Percentiles rank a stretch among this genome's conserved stretches.
Conservation (phyloP, 148 eudicot genomes). For the Salicornia ramosissima region DNA sequence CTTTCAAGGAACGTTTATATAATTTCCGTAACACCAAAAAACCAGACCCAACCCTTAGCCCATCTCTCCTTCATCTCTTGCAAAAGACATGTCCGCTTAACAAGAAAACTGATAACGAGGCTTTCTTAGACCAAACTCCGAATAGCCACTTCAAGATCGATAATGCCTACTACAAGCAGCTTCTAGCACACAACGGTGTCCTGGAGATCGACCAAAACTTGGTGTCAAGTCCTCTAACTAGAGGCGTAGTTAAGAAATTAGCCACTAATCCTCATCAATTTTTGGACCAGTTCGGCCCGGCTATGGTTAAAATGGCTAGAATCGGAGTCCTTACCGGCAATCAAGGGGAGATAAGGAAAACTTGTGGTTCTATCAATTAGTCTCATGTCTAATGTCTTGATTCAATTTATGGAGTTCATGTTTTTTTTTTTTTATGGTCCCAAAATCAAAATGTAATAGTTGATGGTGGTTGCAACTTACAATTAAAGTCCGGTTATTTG, state of each 20-base stretch:
- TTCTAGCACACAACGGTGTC: constrained; percentile 29
- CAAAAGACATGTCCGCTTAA: constrained; percentile 23
- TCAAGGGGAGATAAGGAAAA: constrained; percentile 48
- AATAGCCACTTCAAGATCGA: constrained; percentile 41
- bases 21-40: constrained; percentile 37
- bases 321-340: constrained; percentile 42
- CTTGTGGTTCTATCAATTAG: constrained; percentile 35
- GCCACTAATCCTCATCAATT: constrained; percentile 37
- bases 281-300: constrained; percentile 44
- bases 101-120: constrained; percentile 9
- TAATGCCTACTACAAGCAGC: constrained; percentile 46
- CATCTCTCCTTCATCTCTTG: constrained; percentile 15
- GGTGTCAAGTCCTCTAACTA: constrained; percentile 36
- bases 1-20: constrained; percentile 48
- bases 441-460: no score
- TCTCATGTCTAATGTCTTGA: no score
- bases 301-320: constrained; percentile 58
- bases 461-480: no score
- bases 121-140: constrained; percentile 50
- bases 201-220: constrained; percentile 53
- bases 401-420: no score
- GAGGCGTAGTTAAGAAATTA: constrained; percentile 24
- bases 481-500: no score
- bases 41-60: constrained; percentile 22
- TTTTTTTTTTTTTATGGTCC: no score